Evolutionary conservation across 75 land plant species (phyloP).

Genomic region (Cupressus sempervirens): DNA sequence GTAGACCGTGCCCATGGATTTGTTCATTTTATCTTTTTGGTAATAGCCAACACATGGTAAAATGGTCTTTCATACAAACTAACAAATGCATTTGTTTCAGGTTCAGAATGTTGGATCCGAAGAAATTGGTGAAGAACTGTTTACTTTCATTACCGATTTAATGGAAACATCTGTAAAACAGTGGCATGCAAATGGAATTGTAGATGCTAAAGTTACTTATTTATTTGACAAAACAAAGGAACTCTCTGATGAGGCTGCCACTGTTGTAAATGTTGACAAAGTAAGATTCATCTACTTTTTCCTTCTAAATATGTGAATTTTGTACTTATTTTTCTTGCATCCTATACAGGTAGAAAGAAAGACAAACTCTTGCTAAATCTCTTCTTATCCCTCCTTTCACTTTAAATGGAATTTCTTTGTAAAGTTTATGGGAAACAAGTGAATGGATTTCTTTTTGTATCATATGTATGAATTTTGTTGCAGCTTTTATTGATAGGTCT

Average conservation of each 20-base stretch:
- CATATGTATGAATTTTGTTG: background rate
- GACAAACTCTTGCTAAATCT: background rate
- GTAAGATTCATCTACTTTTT: constrained; percentile 23
- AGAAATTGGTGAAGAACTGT: constrained; percentile 42
- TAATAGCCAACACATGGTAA: background rate
- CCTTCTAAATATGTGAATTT: background rate
- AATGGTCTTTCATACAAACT: background rate
- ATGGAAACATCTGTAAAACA: constrained; percentile 69
- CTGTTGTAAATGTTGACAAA: constrained; percentile 83
- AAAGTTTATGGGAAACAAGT: background rate
- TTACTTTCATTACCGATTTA: constrained; percentile 58
- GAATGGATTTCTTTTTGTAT: background rate
- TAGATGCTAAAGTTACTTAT: constrained; percentile 71
- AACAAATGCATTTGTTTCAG: constrained; percentile 31
- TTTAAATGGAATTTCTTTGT: background rate
- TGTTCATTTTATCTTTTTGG: background rate
- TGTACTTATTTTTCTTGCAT: background rate
- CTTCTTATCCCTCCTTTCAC: background rate
- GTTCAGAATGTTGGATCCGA: constrained; percentile 38
- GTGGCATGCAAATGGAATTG: constrained; percentile 82
- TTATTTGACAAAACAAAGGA: constrained; percentile 61
- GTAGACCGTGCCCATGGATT: background rate
- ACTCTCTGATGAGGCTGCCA: constrained; percentile 58
- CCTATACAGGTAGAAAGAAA: background rate
- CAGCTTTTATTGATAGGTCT: background rate